Conservation (phyloP, 257 asterid genomes). For the Lycium ferocissimum region DNA sequence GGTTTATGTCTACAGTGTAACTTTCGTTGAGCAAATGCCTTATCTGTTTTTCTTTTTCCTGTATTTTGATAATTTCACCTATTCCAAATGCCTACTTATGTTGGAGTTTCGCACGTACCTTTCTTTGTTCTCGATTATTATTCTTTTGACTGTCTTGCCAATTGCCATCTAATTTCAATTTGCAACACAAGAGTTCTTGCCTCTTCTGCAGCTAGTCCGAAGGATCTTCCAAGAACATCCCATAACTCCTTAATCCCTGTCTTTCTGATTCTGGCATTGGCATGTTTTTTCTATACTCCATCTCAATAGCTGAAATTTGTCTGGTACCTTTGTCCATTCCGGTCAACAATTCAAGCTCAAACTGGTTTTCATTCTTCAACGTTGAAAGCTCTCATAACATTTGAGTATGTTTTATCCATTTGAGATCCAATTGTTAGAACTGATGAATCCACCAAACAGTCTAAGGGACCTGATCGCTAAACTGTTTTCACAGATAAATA, state of each 20-base stretch:
- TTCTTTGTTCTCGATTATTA: not conserved
- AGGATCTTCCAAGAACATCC: not conserved
- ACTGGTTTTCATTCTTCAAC: not conserved
- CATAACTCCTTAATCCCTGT: not conserved
- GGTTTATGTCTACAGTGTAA: no score
- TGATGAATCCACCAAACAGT: no score
- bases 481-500: no score
- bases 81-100: slow-evolving; percentile 1
- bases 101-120: not conserved
- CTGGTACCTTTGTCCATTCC: not conserved
- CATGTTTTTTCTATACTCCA: not conserved
- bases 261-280: not conserved
- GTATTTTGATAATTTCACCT: not conserved
- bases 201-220: not conserved
- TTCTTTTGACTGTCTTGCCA: not conserved
- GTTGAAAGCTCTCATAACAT: not conserved
- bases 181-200: not conserved
- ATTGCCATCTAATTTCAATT: slow-evolving; percentile 18
- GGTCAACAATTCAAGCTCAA: not conserved
- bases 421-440: no score
- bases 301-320: not conserved
- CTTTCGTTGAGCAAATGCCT: not conserved
- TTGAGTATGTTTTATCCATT: not conserved
- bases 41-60: not conserved
- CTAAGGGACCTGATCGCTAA: no score